Evolutionary conservation across 192 early-diverging fungal species (phyloP).

Genomic region (Polychytrium aggregatum): DNA sequence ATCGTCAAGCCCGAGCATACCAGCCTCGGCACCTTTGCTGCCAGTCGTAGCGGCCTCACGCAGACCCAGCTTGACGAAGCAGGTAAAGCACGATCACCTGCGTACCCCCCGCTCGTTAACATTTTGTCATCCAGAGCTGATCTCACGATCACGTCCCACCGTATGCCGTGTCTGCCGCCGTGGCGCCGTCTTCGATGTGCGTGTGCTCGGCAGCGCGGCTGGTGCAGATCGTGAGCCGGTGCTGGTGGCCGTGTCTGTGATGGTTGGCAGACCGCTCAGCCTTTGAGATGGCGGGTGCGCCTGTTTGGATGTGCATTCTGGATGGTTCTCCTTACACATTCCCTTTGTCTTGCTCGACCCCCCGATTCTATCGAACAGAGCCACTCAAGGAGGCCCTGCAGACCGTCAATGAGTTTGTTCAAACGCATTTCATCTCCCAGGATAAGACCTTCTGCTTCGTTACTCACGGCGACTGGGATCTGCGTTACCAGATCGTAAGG

Average conservation of each 20-base stretch:
- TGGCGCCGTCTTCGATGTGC: neutral
- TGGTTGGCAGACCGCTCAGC: neutral
- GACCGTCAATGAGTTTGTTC: conserved; percentile 38
- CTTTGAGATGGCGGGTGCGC: neutral
- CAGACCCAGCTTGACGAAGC: conserved; percentile 37
- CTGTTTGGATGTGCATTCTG: neutral
- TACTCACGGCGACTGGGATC: conserved; percentile 59
- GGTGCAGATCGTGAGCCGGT: neutral
- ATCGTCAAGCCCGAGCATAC: conserved; percentile 16
- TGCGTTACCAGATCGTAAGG: conserved; percentile 54
- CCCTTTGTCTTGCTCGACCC: neutral
- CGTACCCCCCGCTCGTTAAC: neutral
- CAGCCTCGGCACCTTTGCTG: conserved; percentile 45
- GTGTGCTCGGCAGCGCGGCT: neutral
- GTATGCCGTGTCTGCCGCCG: neutral
- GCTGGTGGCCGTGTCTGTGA: no score
- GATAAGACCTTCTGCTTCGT: conserved; percentile 53
- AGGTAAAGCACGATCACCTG: conserved; percentile 12
- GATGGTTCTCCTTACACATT: neutral
- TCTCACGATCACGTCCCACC: neutral
- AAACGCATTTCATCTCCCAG: conserved; percentile 32
- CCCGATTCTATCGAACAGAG: neutral
- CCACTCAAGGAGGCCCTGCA: conserved; percentile 40
- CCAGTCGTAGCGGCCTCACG: conserved; percentile 46
- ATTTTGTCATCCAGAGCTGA: neutral